phyloP scores from a whole-genome alignment of 805 yeast genomes.

The Saturnispora bothae region DNA sequence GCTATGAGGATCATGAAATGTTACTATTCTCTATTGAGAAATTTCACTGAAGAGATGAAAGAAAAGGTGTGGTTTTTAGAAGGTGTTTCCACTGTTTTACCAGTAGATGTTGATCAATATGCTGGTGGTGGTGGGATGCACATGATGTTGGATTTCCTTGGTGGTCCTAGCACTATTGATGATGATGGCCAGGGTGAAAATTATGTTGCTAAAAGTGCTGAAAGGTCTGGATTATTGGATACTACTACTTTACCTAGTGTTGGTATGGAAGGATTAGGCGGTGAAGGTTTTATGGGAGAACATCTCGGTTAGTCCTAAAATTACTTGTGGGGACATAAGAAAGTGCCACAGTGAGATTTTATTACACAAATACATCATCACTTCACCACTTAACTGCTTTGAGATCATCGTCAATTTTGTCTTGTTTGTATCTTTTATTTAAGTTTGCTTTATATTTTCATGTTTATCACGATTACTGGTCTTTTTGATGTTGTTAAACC shows the following conservation, averaged over 20 bases:
- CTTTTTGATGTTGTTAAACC: no score
- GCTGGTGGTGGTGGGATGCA: slow-evolving; percentile 89
- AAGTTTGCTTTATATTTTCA: no score
- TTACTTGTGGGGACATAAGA: no score
- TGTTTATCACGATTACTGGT: no score
- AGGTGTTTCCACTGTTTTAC: slow-evolving; percentile 80
- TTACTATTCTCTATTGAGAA: slow-evolving; percentile 71
- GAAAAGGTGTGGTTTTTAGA: slow-evolving; percentile 90
- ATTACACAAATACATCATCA: no score
- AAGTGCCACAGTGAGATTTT: no score
- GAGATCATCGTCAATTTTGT: no score
- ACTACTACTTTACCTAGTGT: slow-evolving; percentile 50
- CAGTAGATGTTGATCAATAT: slow-evolving; percentile 85
- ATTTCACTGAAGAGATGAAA: slow-evolving; percentile 77
- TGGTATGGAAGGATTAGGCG: no score
- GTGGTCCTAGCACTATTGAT: slow-evolving; percentile 41
- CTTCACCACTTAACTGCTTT: no score
- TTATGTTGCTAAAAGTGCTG: slow-evolving; percentile 35
- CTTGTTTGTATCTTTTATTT: no score
- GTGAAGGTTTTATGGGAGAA: no score
- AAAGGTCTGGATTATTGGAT: slow-evolving; percentile 38
- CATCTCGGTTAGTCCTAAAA: no score
- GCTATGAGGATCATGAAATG: slow-evolving; percentile 89
- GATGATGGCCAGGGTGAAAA: slow-evolving; percentile 27
- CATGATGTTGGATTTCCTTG: slow-evolving; percentile 81